A percentile compares a stretch with the other conserved stretches of the same genome.
Conservation (phyloP, 306 rosid species). For the Sicyos baderoa region DNA sequence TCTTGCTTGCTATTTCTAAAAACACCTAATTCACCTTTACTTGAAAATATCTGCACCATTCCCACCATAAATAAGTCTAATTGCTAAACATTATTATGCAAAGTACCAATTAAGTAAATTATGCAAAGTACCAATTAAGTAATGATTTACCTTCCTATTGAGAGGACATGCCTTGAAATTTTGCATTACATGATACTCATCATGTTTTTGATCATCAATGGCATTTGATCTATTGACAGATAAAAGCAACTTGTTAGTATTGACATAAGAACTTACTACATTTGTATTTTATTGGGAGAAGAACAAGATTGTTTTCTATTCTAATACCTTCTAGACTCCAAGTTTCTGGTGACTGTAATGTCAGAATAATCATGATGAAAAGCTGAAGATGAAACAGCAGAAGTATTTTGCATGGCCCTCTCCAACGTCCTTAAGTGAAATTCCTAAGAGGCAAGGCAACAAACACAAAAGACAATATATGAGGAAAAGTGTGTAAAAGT, state of each 20-base stretch:
- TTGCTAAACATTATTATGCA: not conserved
- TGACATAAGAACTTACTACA: not conserved
- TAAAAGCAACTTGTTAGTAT: slow-evolving; percentile 4
- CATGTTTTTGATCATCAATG: slow-evolving; percentile 36
- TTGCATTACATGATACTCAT: slow-evolving; percentile 34
- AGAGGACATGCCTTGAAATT: slow-evolving; percentile 72
- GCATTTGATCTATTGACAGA: slow-evolving; percentile 48
- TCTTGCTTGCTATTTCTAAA: slow-evolving; percentile 75
- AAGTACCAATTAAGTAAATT: not conserved
- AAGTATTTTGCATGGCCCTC: slow-evolving; percentile 74
- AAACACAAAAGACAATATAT: slow-evolving; percentile 17
- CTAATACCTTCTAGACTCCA: slow-evolving; percentile 54
- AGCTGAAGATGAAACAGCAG: slow-evolving; percentile 48
- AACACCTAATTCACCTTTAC: slow-evolving; percentile 85
- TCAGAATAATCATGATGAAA: slow-evolving; percentile 36
- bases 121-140: too few relatives aligned
- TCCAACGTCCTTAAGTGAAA: slow-evolving; percentile 76
- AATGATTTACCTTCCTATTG: slow-evolving; percentile 58
- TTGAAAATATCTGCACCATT: slow-evolving; percentile 57
- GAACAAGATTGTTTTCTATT: not conserved
- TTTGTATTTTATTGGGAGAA: not conserved
- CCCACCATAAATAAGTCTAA: slow-evolving; percentile 12
- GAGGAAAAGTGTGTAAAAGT: slow-evolving; percentile 6
- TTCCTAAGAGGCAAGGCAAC: slow-evolving; percentile 47
- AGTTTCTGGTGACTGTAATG: slow-evolving; percentile 34